Evolutionary conservation across 257 asterid genomes (phyloP).

Genomic region (Ehretia macrophylla): DNA sequence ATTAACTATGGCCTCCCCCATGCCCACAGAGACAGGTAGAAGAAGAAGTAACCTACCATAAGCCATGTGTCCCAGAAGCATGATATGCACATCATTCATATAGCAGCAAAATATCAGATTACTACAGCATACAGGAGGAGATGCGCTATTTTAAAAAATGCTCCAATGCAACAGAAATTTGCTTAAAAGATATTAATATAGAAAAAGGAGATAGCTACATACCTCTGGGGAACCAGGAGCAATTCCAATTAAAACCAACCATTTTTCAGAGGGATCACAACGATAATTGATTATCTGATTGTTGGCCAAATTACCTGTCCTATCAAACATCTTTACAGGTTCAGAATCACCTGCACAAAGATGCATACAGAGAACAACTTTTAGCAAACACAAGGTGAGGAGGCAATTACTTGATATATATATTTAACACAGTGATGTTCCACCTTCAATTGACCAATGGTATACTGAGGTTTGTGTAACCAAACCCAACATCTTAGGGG

Average conservation of each 20-base stretch:
- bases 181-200: no score
- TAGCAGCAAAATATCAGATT: no score
- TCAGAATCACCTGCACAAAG: conserved; percentile 74
- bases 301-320: conserved; percentile 88
- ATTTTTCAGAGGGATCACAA: conserved; percentile 96
- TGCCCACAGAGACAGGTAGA: no score
- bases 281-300: conserved; percentile 91
- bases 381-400: neutral
- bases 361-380: conserved; percentile 4
- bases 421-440: conserved; percentile 1
- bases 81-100: no score
- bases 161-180: neutral
- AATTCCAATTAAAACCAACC: conserved; percentile 96
- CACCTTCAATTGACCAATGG: conserved; percentile 97
- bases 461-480: conserved; percentile 88
- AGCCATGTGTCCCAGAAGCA: no score
- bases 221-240: conserved; percentile 99
- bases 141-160: no score
- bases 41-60: no score
- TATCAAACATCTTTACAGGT: conserved; percentile 91
- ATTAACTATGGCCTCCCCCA: no score
- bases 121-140: no score
- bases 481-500: conserved; percentile 90
- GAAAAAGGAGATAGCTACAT: conserved; percentile 12
- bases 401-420: conserved; percentile 3